phyloP scores from a whole-genome alignment of 2,329 filamentous ascomycete species.

The Penicillium nordicum region DNA sequence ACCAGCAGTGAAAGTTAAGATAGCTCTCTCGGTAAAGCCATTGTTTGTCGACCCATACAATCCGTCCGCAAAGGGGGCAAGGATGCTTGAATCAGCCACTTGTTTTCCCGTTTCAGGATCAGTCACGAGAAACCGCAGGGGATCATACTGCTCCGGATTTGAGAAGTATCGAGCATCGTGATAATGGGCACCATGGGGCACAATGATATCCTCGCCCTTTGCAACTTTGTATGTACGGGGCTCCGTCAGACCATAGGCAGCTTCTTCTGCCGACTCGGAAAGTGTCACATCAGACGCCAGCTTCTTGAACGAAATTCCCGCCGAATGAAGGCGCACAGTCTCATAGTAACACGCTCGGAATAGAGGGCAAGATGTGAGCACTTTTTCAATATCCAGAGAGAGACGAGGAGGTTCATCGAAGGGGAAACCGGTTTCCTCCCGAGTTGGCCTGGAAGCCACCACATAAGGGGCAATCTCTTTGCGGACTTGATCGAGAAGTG shows the following conservation, averaged over 20 bases:
- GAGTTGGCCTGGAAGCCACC: constrained; percentile 36
- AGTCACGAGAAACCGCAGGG: constrained; percentile 47
- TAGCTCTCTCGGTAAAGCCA: constrained; percentile 50
- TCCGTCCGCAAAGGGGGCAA: constrained; percentile 51
- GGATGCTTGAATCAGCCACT: constrained; percentile 39
- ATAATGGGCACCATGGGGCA: constrained; percentile 47
- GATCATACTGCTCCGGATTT: constrained; percentile 44
- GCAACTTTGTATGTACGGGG: constrained; percentile 41
- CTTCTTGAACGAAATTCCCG: constrained; percentile 43
- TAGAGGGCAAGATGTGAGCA: constrained; percentile 46
- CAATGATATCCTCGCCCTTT: constrained; percentile 43
- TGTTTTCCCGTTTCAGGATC: constrained; percentile 36
- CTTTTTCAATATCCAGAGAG: constrained; percentile 39
- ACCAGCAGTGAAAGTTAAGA: constrained; percentile 50
- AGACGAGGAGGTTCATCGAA: constrained; percentile 45
- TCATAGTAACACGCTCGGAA: constrained; percentile 49
- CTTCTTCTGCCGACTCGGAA: constrained; percentile 40
- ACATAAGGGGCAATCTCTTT: constrained; percentile 46
- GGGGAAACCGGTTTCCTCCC: constrained; percentile 39
- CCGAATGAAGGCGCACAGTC: constrained; percentile 44
- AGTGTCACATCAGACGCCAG: constrained; percentile 40
- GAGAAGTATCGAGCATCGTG: constrained; percentile 41
- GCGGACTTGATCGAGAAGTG: constrained; percentile 43
- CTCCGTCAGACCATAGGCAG: constrained; percentile 23
- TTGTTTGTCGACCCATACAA: constrained; percentile 50